These are phyloP conservation scores for Malus hybrid DNA, from an alignment of 331 rosid genomes.

Conservation along the genomic window DNA sequence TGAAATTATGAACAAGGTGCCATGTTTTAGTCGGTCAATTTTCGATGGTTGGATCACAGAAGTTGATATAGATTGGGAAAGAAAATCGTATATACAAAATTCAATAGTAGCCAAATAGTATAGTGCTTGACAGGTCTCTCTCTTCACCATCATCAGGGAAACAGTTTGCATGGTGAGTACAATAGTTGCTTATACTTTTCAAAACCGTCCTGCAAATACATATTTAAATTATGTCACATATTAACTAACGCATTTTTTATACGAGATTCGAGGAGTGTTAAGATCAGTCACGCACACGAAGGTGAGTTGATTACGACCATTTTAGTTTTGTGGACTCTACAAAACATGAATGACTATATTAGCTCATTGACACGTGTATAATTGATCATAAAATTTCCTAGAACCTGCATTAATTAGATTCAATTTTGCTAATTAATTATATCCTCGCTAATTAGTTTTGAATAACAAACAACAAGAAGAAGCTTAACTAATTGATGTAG, in stretches of 20 bases:
- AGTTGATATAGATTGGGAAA: too few species aligned
- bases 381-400: conserved; percentile 4
- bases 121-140: conserved; percentile 15
- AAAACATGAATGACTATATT: too few species aligned
- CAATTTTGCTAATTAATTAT: not conserved
- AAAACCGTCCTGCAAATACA: conserved; percentile 26
- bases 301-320: not conserved
- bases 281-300: not conserved
- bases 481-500: not conserved
- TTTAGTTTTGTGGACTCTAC: not conserved
- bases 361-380: too few species aligned
- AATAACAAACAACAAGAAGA: not conserved
- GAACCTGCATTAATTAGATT: too few species aligned
- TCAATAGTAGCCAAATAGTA: not conserved
- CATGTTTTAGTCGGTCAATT: too few species aligned
- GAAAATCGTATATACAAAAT: too few species aligned
- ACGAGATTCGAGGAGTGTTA: not conserved
- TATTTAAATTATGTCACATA: not conserved
- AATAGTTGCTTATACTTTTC: conserved; percentile 48
- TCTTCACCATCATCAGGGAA: conserved; percentile 46
- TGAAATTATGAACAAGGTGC: too few species aligned
- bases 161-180: conserved; percentile 49
- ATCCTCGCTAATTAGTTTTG: not conserved
- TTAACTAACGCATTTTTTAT: too few species aligned
- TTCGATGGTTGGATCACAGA: too few species aligned